These are phyloP conservation scores for Calonectria pseudoreteaudii DNA, from an alignment of 2,329 filamentous ascomycete genomes.

Conservation along the genomic window DNA sequence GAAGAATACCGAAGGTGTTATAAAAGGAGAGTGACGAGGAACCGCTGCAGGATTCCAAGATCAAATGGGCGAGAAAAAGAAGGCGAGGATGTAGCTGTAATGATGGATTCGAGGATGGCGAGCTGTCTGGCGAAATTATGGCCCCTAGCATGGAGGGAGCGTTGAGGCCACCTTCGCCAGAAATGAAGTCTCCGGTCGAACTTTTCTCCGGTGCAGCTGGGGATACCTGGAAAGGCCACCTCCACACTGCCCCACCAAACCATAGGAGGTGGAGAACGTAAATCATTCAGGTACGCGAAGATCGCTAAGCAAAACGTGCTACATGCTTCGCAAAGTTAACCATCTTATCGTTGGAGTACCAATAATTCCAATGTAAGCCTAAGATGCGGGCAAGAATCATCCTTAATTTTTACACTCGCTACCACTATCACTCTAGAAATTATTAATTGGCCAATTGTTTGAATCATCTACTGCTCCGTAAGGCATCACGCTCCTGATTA, in stretches of 20 bases:
- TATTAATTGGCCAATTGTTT: neutral
- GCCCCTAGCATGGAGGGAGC: conserved; percentile 41
- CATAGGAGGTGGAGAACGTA: neutral
- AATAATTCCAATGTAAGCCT: neutral
- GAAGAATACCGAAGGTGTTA: conserved; percentile 29
- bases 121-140: conserved; percentile 44
- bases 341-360: neutral
- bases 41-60: conserved; percentile 50
- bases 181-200: conserved; percentile 48
- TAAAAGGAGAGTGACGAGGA: conserved; percentile 40
- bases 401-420: neutral
- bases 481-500: neutral
- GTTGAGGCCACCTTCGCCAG: conserved; percentile 60
- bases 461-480: neutral
- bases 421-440: neutral
- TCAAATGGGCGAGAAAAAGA: conserved; percentile 40
- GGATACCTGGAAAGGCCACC: conserved; percentile 6
- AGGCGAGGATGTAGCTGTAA: conserved; percentile 34
- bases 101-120: conserved; percentile 39
- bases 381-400: neutral
- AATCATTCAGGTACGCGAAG: neutral
- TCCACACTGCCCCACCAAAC: neutral
- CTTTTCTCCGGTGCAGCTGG: conserved; percentile 46
- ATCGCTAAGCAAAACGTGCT: neutral
- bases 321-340: neutral